Percentiles rank a stretch among this genome's conserved stretches.
These are phyloP conservation scores for Neurospora sp. DNA, from an alignment of 495 filamentous ascomycete genomes.

Conservation along the genomic window DNA sequence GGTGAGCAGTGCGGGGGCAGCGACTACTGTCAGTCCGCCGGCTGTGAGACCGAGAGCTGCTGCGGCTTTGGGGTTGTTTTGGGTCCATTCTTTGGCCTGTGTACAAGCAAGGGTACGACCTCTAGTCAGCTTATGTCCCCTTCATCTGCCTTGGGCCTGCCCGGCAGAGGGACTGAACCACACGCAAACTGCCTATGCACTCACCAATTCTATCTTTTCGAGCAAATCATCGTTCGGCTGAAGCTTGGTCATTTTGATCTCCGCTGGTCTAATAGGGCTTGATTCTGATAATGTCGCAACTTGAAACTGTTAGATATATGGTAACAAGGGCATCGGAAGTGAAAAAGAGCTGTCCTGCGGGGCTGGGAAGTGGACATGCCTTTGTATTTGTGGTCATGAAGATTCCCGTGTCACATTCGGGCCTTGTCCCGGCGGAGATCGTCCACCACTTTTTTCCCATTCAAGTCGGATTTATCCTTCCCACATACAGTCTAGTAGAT, in stretches of 20 bases:
- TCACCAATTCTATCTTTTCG: neutral
- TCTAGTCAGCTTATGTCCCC: neutral
- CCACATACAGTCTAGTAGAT: too few species aligned
- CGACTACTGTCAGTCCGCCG: conserved; percentile 2
- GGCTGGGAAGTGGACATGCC: neutral
- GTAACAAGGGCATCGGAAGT: too few species aligned
- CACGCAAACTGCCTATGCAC: neutral
- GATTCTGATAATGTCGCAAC: neutral
- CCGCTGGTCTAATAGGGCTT: neutral
- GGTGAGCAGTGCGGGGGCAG: neutral
- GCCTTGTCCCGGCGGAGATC: neutral
- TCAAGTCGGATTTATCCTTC: too few species aligned
- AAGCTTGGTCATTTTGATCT: neutral
- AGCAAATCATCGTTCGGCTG: neutral
- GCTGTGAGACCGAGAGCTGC: neutral
- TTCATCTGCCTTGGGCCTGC: neutral
- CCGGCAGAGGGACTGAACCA: neutral
- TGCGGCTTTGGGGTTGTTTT: conserved; percentile 3
- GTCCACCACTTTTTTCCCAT: too few species aligned
- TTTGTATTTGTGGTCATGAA: neutral
- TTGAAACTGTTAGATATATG: neutral
- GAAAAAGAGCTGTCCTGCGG: too few species aligned
- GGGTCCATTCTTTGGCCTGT: neutral
- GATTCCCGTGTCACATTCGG: neutral
- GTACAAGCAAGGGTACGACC: too few species aligned